Evolutionary conservation across 2,329 filamentous ascomycete species (phyloP).

Genomic region (Colletotrichum abscissum): DNA sequence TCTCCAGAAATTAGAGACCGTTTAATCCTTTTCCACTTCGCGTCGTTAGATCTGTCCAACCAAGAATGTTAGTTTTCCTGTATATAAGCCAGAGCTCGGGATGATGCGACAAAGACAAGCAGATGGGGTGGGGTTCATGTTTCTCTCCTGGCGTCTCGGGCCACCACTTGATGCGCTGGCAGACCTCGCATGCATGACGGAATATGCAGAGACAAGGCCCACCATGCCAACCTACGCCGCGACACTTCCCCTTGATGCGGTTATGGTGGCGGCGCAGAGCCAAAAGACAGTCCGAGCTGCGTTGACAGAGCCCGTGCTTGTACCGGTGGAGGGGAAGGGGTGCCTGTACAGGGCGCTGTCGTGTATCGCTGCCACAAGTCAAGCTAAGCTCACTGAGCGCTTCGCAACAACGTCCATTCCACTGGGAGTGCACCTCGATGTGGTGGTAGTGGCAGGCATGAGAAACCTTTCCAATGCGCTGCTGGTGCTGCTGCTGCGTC

Average conservation of each 20-base stretch:
- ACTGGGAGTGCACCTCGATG: constrained; percentile 20
- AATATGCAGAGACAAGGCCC: constrained; percentile 64
- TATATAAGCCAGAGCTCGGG: constrained; percentile 52
- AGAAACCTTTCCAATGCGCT: constrained; percentile 4
- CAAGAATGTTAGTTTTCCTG: constrained; percentile 52
- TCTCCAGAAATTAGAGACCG: constrained; percentile 45
- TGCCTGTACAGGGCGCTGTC: constrained; percentile 32
- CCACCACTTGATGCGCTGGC: constrained; percentile 62
- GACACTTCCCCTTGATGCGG: constrained; percentile 36
- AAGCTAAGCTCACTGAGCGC: constrained; percentile 33
- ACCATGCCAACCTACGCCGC: constrained; percentile 57
- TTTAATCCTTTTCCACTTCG: constrained; percentile 42
- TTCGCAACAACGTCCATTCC: constrained; percentile 19
- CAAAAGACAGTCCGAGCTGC: constrained; percentile 42
- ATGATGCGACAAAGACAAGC: constrained; percentile 46
- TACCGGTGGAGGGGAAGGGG: constrained; percentile 26
- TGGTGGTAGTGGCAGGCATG: constrained; percentile 16
- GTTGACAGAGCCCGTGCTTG: constrained; percentile 36
- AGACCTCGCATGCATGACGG: constrained; percentile 65
- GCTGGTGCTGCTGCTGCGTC: neutral
- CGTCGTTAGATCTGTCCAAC: constrained; percentile 52
- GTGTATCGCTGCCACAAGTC: constrained; percentile 16
- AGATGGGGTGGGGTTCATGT: constrained; percentile 41
- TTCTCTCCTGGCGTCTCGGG: constrained; percentile 52
- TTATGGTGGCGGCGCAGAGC: constrained; percentile 37